Evolutionary conservation across 2,329 filamentous ascomycete genomes (phyloP), one percentile per base, ranked within the genome.

Genomic region (Trichophyton mentagrophytes): DNA sequence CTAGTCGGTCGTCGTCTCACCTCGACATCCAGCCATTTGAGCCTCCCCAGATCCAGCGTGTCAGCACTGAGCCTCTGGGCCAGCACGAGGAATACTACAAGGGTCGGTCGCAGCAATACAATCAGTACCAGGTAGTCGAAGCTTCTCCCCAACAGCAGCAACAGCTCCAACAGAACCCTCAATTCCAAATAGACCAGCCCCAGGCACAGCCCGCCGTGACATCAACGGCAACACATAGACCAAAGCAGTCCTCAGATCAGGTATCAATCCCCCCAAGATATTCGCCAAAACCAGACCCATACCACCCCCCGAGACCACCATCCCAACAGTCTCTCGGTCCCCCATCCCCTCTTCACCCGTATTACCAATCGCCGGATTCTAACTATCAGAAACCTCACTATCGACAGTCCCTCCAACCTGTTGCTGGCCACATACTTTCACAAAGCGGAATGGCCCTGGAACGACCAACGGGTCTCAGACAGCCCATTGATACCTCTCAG

Each of bases 301-400:
- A 70, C 57, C 61, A 65, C 47, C 65, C 65, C 38, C 67, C 68
- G 30, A 66, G 71, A 57, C 71, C 72, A 49, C 64, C 70, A 3
- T 73, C 72, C 9, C 70, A 71, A 62, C 69, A 72, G 59, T 73
- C 71, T 11, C 65, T 71, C 8, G 71, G 69, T 9, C 70, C 69
- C n/a, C 72, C 72, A 56, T 72, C 71, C 20, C 69, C 71, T n/a
- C 63, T 69, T 9, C 61, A 61, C 40, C 63, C 62, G 11, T 64
- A 61, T 5, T 64, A 62, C 46, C 64, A 65, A 61, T 17, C 61
- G 6, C 33, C 59, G 49, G 68, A 68, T 55, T 67, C 62, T 58
- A 62, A 61, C 53, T 66, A 65, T 51, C 66, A 67, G 57, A 66
- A 59, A 47, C 59, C 60, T 56, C 58, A 60, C 33, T 64, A 61